Conservation (phyloP, 1,284 basidiomycete species). For the Cutaneotrichosporon dermatis region DNA sequence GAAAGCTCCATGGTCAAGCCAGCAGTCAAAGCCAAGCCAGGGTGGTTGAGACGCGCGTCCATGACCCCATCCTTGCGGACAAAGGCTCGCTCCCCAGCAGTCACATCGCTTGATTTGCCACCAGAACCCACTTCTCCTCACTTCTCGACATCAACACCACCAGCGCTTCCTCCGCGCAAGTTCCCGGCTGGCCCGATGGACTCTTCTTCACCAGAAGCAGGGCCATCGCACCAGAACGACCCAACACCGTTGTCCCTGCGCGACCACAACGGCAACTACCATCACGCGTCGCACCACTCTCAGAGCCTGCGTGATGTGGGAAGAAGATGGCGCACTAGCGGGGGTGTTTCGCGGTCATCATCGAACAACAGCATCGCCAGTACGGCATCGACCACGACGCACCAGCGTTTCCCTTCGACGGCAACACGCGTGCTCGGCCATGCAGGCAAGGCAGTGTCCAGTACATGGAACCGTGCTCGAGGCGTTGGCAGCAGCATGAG, state of each 20-base stretch:
- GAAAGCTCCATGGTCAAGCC: constrained; percentile 23
- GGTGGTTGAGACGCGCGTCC: constrained; percentile 39
- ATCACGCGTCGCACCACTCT: constrained; percentile 26
- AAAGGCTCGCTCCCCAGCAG: constrained; percentile 36
- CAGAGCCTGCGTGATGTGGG: constrained; percentile 34
- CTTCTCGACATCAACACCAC: constrained; percentile 23
- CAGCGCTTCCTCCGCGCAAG: constrained; percentile 34
- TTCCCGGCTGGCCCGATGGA: constrained; percentile 23
- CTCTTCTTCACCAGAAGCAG: constrained; percentile 15
- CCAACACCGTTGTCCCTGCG: constrained; percentile 11
- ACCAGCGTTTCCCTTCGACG: constrained; percentile 32
- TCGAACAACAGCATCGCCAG: constrained; percentile 31
- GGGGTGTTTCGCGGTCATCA: constrained; percentile 31
- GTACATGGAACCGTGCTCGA: constrained; percentile 40
- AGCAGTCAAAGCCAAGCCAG: constrained; percentile 32
- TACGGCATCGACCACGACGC: constrained; percentile 13
- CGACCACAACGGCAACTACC: neutral
- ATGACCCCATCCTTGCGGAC: constrained; percentile 28
- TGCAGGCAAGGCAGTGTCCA: constrained; percentile 42
- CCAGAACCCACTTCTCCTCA: constrained; percentile 25
- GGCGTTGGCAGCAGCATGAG: constrained; percentile 41
- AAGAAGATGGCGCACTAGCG: constrained; percentile 25
- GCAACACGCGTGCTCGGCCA: constrained; percentile 37
- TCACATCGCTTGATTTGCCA: constrained; percentile 18
- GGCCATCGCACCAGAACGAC: constrained; percentile 18